Base-by-base conservation (phyloP, 257 asterid species). In the Pogostemon cablin region DNA sequence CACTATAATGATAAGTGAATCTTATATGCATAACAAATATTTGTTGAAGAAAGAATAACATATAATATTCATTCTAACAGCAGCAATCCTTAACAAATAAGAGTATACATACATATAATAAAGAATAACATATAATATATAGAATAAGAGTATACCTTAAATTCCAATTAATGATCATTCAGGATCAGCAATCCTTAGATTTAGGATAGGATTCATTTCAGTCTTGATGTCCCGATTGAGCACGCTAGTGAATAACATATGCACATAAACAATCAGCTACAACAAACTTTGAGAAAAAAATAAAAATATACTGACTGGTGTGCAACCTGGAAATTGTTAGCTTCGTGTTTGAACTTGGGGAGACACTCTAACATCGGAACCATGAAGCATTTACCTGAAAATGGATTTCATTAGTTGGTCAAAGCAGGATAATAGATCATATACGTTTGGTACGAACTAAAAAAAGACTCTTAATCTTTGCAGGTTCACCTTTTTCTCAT, bases 91-190 rank as follows among this genome's bases (percentile, higher is more conserved):
- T 15, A 15, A 15, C 17, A 15, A 15, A 15, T 15, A 15, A 15
- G 17, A 15, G 17, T 15, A 15, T 15, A 15, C 17, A 0, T 15
- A 15, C 17, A 15, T 15, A 15, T 15, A 15, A 15, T 15, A 15
- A 15, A 15, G 0, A 15, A 15, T 15, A 15, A 15, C 17, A 15
- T 15, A 15, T 15, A 15, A 15, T 15, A 15, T 15, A 15, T 15
- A 20, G 9, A 6, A 15, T 39, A 40, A 54, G 65, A 64, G 67
- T 37, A 43, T 86, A 90, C 99, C 99, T 25, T 90, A 91, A 54
- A 86, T 87, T 69, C 99, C 99, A 70, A 91, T 88, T 69, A 91
- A 81, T 58, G 99, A 91, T 78, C 96, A 97, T 70, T 95, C 99
- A 15, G 95, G 72, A 40, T 92, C 96, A 25, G 83, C 86, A 70